Evolutionary conservation across 2,329 filamentous ascomycete species (phyloP), one percentile per base, ranked within the genome.

Genomic region (Calonectria hongkongensis): DNA sequence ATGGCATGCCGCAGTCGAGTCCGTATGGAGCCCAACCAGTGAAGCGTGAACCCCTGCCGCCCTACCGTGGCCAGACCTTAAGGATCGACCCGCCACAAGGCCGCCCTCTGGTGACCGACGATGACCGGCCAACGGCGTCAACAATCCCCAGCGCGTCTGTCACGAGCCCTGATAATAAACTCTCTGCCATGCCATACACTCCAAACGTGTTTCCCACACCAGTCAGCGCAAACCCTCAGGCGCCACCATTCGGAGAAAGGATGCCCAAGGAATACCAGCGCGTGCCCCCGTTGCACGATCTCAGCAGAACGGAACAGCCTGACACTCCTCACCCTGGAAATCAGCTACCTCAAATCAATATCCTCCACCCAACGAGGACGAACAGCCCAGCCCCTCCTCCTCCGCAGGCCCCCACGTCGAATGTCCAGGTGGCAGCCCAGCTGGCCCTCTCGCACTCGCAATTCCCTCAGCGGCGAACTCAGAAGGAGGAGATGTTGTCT

Each of bases 401-500:
- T 6, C 76, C 82, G 15, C 85, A 84, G 47, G 81, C 82, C 47
- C 79, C 82, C 41, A 83, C 83, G 45, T 87, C 85, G 56, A 89
- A 85, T 73, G 86, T 85, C 39, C 89, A 90, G 80, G 86, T 88
- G 58, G 88, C 89, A n/a, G 89, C 90, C n/a, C 89, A 91, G 79
- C 83, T 91, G 45, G 88, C 91, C 2, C 82, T 92, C 60, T 89
- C 89, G 28, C 89, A 91, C 78, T 84, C 88, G 9, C 88, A 89
- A 73, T 89, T 88, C 71, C 84, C 86, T 2, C 79, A 80, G 51
- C 79, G 83, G 79, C 85, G 88, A 73, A 93, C 92, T 1, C 95
- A 98, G 81, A 97, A 97, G 84, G 94, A 97, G 73, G 95, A 97
- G 82, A 98, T 98, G 96, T 86, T 98, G 18, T 88, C 89, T 39